These are phyloP conservation scores for Sphagnum magellanicum DNA, from an alignment of 228 moss, liverwort and hornwort genomes.

Conservation along the genomic window DNA sequence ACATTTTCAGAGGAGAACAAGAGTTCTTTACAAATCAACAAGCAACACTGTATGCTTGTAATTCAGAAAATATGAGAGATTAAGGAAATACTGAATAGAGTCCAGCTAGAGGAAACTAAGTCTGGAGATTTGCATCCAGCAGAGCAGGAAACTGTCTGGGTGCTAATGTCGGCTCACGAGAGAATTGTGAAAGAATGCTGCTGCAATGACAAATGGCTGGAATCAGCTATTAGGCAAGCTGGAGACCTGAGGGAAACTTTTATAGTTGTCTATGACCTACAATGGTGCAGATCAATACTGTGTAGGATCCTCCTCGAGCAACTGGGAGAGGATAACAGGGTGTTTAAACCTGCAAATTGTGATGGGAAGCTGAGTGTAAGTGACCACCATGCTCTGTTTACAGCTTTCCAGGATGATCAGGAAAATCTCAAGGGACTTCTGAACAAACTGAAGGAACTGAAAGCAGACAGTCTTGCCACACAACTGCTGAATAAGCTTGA, in stretches of 20 bases:
- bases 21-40: too few species aligned
- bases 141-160: too few species aligned
- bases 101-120: too few species aligned
- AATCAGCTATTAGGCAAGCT: conserved; percentile 13
- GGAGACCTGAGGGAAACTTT: conserved; percentile 12
- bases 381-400: conserved; percentile 2
- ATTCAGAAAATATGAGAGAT: too few species aligned
- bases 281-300: conserved; percentile 10
- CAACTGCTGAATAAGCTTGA: conserved; percentile 6
- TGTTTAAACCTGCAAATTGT: not conserved
- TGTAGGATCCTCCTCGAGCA: not conserved
- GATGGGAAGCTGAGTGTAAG: not conserved
- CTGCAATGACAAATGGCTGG: not conserved
- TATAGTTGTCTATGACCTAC: conserved; percentile 4
- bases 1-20: too few species aligned
- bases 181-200: not conserved
- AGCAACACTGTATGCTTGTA: too few species aligned
- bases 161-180: too few species aligned
- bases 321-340: not conserved
- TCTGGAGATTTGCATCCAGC: too few species aligned
- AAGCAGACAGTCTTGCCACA: not conserved
- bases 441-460: conserved; percentile 1
- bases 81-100: too few species aligned
- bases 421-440: conserved; percentile 6
- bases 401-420: conserved; percentile 9